Evolutionary conservation across 331 rosid genomes (phyloP), one percentile per base, ranked within the genome.

Genomic region (Quercus tomentella): DNA sequence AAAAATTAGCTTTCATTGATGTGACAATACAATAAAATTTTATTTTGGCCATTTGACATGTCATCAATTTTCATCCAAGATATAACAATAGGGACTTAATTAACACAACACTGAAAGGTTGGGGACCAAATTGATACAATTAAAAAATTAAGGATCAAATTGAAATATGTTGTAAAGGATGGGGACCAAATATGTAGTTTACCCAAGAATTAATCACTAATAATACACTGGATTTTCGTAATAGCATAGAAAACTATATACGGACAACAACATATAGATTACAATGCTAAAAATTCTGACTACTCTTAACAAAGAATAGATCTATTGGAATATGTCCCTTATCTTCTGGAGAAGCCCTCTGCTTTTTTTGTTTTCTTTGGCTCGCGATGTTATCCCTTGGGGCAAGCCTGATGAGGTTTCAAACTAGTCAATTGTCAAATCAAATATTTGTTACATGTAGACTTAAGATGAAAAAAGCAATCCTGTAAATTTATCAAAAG

Each of bases 311-410:
- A 78, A 95, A 95, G 85, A 93, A 93, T 31, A 41, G 51, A 80
- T 93, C 99, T 57, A 95, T 92, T 66, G 97, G 94, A 28, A 70
- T 77, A 72, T 86, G 82, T 17, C 79, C 86, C 76, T 89, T 90
- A 81, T 86, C 90, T 86, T 89, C 88, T 35, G 81, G 83, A 23
- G 90, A 76, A 73, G 79, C 30, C 88, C 88, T 95, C 56, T 70
- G 93, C 87, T 37, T 91, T 88, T 93, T 91, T 79, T 85, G 80
- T 80, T 85, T 91, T 75, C 91, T 83, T 58, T 76, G 84, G 75
- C 81, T 74, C n/a, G 76, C 21, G 62, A 37, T 74, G n/a, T 30
- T 80, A 56, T 82, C 89, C 84, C 86, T 91, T 68, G 60, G 82
- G 30, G 76, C 62, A 71, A 35, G 71, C 82, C 88, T 84, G 85